Evolutionary conservation across 495 filamentous ascomycete species (phyloP), one percentile per base, ranked within the genome.

Genomic region (Cairneyella variabilis): DNA sequence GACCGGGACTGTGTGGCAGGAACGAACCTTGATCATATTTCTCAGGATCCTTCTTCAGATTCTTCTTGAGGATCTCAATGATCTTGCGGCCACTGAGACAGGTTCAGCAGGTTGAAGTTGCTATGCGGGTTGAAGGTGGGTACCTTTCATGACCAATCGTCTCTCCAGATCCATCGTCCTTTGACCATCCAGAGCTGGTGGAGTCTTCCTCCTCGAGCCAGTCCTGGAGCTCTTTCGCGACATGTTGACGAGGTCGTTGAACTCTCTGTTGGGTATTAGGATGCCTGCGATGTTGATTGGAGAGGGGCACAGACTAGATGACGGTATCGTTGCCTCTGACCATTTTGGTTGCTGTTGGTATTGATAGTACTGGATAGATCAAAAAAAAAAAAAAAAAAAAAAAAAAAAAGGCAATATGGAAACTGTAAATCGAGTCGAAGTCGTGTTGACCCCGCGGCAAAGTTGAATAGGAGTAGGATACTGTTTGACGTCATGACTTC

Each of bases 161-260:
- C 71, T 89, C 84, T 9, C 74, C 75, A 18, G 68, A 73, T 1
- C 75, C 79, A 54, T 83, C 79, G 39, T 69, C 66, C 61, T 80
- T 82, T 6, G 30, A 53, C 80, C 79, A 86, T 7, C 84, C 85
- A 0, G 80, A 74, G 8, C 60, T 69, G 27, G 70, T 67, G 3
- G 82, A 85, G 17, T 75, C 64, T 14, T 77, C 74, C 30, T 74
- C 64, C 47, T 76, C 69, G 2, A 88, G 72, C 84, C 83, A 88
- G 18, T 73, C 70, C 49, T 82, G 68, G 27, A 88, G 71, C 54
- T 86, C 83, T 3, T 66, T 58, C 0, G 80, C 65, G 72, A 71
- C 84, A 88, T 88, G 64, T 88, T 86, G 32, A 87, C 82, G 44
- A 85, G 71, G 25, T 78, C 72, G 57, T 85, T 86, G 69, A 86